Evolutionary conservation across 352 stramenopile genomes (phyloP).

Genomic region (Phytophthora litchii): DNA sequence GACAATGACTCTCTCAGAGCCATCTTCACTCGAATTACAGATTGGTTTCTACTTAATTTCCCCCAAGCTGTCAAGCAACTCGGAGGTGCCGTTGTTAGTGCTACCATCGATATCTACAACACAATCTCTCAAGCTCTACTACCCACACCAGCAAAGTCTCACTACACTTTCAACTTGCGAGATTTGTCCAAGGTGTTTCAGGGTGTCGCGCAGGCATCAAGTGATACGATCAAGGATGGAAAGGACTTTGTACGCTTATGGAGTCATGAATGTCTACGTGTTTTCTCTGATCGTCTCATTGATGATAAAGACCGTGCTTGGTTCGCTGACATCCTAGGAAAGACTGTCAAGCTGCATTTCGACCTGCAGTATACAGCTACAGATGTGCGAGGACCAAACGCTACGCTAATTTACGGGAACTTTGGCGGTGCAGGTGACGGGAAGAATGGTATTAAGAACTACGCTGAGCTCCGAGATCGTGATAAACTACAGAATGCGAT

Average conservation of each 20-base stretch:
- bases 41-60: conserved; percentile 92
- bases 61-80: conserved; percentile 82
- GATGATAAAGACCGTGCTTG: conserved; percentile 88
- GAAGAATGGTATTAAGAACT: conserved; percentile 74
- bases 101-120: conserved; percentile 94
- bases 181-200: conserved; percentile 95
- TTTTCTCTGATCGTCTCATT: conserved; percentile 93
- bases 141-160: conserved; percentile 92
- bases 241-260: conserved; percentile 90
- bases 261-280: conserved; percentile 91
- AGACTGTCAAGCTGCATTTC: conserved; percentile 82
- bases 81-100: conserved; percentile 64
- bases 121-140: conserved; percentile 89
- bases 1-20: conserved; percentile 83
- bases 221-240: conserved; percentile 80
- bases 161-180: conserved; percentile 96
- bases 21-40: conserved; percentile 91
- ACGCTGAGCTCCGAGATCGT: conserved; percentile 90
- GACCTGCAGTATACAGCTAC: conserved; percentile 73
- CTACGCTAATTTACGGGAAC: conserved; percentile 89
- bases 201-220: conserved; percentile 85
- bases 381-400: conserved; percentile 60
- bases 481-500: conserved; percentile 82
- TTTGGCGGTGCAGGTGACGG: conserved; percentile 72
- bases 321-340: conserved; percentile 78